Conservation (phyloP, 2,329 filamentous ascomycete genomes). For the Curvularia spicifera region DNA sequence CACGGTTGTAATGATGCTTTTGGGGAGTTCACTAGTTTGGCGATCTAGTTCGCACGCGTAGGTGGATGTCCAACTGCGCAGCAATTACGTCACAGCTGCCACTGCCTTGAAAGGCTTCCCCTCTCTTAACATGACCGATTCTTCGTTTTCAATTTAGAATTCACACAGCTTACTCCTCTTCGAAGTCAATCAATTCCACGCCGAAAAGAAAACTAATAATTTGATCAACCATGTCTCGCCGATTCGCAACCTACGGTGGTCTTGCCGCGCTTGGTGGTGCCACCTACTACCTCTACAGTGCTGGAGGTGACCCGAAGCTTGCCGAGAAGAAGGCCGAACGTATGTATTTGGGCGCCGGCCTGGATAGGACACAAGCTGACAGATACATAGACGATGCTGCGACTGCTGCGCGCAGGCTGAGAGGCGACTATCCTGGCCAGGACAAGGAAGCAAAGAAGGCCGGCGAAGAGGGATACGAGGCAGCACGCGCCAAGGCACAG, state of each 20-base stretch:
- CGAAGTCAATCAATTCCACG: conserved; percentile 10
- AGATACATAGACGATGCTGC: conserved; percentile 72
- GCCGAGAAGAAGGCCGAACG: conserved; percentile 89
- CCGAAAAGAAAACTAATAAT: conserved; percentile 2
- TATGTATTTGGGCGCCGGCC: conserved; percentile 54
- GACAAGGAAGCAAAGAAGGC: conserved; percentile 69
- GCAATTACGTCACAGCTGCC: conserved; percentile 37
- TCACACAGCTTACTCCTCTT: conserved; percentile 10
- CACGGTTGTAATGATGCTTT: conserved; percentile 6
- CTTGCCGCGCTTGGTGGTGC: conserved; percentile 63
- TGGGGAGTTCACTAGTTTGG: conserved; percentile 20
- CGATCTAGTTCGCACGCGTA: conserved; percentile 28
- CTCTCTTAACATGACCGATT: conserved; percentile 15
- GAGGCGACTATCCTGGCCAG: conserved; percentile 68
- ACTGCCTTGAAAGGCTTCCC: conserved; percentile 36
- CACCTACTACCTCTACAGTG: conserved; percentile 88
- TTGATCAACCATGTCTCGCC: conserved; percentile 38
- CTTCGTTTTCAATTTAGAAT: conserved; percentile 14
- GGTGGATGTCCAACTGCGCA: conserved; percentile 25
- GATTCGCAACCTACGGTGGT: conserved; percentile 39
- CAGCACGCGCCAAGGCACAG: conserved; percentile 56
- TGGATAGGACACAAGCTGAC: conserved; percentile 14
- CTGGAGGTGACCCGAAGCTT: conserved; percentile 79
- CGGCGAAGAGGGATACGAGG: conserved; percentile 58
- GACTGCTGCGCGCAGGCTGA: conserved; percentile 69